Base-by-base conservation (phyloP, 768 basidiomycete species). In the Pleurotus sapidus region DNA sequence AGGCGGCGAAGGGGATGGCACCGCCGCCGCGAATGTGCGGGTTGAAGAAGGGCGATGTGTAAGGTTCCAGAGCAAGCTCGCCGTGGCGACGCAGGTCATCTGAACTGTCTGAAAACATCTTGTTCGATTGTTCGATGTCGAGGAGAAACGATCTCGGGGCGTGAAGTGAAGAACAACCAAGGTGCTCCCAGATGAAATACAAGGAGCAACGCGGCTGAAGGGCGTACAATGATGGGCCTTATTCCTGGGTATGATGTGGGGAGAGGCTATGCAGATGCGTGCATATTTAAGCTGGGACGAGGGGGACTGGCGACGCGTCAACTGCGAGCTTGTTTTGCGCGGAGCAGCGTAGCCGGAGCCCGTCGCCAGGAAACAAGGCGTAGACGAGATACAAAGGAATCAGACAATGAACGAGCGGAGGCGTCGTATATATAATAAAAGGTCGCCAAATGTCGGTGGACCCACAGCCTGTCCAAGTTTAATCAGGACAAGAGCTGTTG, bases 141-240 rank as follows among this genome's bases (percentile, higher is more conserved):
- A 30, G 15, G 30, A 50, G 30, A 34, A 11, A 34, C 9, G 34
- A 23, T 45, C 20, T 7, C 15, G 27, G 27, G 17, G 27, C 15
- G 39, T n/a, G 37, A n/a, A 37, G 40, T 12, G 34, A 42, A 53
- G 37, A 15, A 24, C 37, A 40, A 42, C 37, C 3, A 12, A 25
- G 37, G n/a, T 12, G 17, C 15, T 53, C 40, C 38, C 20, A 3
- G 40, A 42, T 23, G 34, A 23, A 53, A 53, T 39, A 42, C 34
- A 53, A 42, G 37, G 42, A 39, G 18, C 15, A 39, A 53, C 39
- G 40, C 23, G 27, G 30, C 25, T 14, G 23, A 53, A 42, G 40
- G 17, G 51, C 51, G 51, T 53, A 53, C 50, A 53, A 53, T 53
- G 51, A 53, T 53, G 51, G 14, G 17, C 14, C 37, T 18, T 48